Evolutionary conservation across 1,139 yeast species (phyloP).

Genomic region (Suhomyces ambrosiae): DNA sequence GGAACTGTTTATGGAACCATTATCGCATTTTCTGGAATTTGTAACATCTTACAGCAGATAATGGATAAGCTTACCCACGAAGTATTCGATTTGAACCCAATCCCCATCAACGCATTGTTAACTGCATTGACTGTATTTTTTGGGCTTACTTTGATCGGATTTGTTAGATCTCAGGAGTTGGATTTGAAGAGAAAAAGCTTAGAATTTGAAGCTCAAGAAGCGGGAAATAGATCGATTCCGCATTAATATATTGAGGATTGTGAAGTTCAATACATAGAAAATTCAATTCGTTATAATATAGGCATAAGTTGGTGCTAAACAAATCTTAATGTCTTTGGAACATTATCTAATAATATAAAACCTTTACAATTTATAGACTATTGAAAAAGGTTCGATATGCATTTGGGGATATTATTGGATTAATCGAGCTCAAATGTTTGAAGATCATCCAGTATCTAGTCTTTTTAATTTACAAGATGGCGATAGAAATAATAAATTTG

Average conservation of each 20-base stretch:
- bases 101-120: conserved; percentile 66
- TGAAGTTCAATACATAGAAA: too few relatives aligned
- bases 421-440: too few relatives aligned
- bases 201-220: conserved; percentile 65
- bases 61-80: conserved; percentile 73
- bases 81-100: conserved; percentile 69
- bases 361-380: too few relatives aligned
- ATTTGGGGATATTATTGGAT: too few relatives aligned
- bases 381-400: too few relatives aligned
- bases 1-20: conserved; percentile 91
- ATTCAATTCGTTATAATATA: background rate
- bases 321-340: too few relatives aligned
- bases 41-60: conserved; percentile 70
- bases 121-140: conserved; percentile 54
- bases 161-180: conserved; percentile 56
- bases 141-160: conserved; percentile 55
- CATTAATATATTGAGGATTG: too few relatives aligned
- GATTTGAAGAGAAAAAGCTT: conserved; percentile 52
- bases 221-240: conserved; percentile 53
- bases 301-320: too few relatives aligned
- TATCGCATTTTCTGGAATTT: conserved; percentile 76
- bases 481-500: too few relatives aligned
- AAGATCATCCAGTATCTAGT: too few relatives aligned
- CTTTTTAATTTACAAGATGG: too few relatives aligned
- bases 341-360: too few relatives aligned